Evolutionary conservation across 108 stramenopile species (phyloP), one percentile per base, ranked within the genome.

Genomic region (Licmophora abbreviata): DNA sequence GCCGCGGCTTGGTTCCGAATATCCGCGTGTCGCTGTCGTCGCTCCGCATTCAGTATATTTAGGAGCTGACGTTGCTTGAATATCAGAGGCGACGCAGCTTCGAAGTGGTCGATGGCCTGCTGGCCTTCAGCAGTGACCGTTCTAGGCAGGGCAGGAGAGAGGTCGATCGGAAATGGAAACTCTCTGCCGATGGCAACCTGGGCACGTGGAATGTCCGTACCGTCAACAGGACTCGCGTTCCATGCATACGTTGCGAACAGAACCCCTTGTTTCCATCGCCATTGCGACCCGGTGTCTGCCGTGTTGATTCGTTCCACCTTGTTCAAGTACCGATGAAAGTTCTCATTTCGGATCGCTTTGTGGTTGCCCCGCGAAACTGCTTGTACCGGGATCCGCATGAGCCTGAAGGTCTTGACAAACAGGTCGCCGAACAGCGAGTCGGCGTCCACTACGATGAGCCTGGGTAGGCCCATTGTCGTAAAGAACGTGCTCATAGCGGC

Each of bases 131-230:
- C 7, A 17, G 43, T 15, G 34, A 35, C 10, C 12, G 9, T 8
- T 15, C 17, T 11, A 11, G 11, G 12, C 7, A 17, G 12, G 15
- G 8, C 18, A 18, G 43, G 8, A 8, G 12, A n/a, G 17, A 46
- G 6, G n/a, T 68, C 61, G 18, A 62, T 55, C 14, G 67, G 60
- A 50, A 68, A 68, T 6, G 1, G 2, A 24, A 69, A 69, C 23
- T 56, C 54, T 11, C 67, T 37, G 2, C 60, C 60, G 27, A 48
- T 45, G 0, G 38, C 64, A 15, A 54, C 51, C n/a, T 53, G 33
- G 10, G 44, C 25, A 10, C 61, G 44, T n/a, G 43, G 34, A 1
- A 61, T 29, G 29, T 68, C 54, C n/a, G 60, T 68, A 8, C 66
- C 59, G 34, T 35, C 34, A 35, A 35, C 12, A 12, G 34, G 34